Evolutionary conservation across 768 basidiomycete genomes (phyloP), one percentile per base, ranked within the genome.

Genomic region (Galerina sulciceps): DNA sequence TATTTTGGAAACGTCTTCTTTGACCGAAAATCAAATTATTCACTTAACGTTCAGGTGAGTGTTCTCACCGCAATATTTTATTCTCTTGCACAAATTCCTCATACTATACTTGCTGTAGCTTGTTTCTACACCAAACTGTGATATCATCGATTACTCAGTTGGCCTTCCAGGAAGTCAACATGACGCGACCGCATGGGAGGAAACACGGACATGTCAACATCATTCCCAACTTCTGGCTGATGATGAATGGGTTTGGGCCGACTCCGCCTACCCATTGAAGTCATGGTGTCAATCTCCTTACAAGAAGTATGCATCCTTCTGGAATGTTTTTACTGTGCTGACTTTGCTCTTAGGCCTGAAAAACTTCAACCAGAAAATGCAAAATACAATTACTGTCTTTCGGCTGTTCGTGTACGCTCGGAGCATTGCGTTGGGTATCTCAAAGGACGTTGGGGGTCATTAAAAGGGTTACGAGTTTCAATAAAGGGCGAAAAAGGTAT

Each of bases 1-100:
- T 64, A 64, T 34, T 70, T 71, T 63, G 74, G 77, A 1, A 70
- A 76, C 43, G 69, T 69, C 13, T 79, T 71, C 40, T 80, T 72
- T 62, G 70, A 74, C 40, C 58, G 65, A 2, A 73, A 69, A 53
- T 40, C 40, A n/a, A 69, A 68, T 48, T 71, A 71, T 64, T 69
- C 69, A 3, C 48, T 75, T 8, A 73, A 71, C 55, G 56, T 72
- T 17, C 70, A 73, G 67, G 73, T 73, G 49, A 46, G 62, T 52
- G 3, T 10, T 50, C 15, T 14, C 3, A 26, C 26, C 26, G 26
- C 26, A 26, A 17, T 38, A 36, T 55, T n/a, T n/a, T 9, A 13
- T 41, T 18, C 48, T 47, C 43, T 60, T 17, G 55, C 26, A 23
- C 18, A 34, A 18, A 66, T 65, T 0, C 62, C 8, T 26, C 26